A percentile compares a stretch with the other conserved stretches of the same genome.
These are phyloP conservation scores for Carex parvula DNA, from an alignment of 176 grass and related monocot genomes.

Conservation along the genomic window DNA sequence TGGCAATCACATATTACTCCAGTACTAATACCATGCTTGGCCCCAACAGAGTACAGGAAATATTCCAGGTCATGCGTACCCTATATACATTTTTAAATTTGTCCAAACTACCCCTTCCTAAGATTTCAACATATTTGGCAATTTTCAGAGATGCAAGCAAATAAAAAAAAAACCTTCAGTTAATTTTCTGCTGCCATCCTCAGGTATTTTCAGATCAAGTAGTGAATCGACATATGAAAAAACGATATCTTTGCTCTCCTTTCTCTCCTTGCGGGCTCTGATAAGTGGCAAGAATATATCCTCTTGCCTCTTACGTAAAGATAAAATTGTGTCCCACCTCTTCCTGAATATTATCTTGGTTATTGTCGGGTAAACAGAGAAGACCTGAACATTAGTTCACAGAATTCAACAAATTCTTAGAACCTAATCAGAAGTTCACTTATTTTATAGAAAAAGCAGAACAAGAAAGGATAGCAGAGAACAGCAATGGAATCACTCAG, in stretches of 20 bases:
- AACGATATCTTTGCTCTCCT: background rate
- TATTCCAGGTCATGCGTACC: background rate
- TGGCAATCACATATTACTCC: background rate
- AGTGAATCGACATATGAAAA: constrained; percentile 39
- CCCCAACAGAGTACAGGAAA: too few relatives aligned
- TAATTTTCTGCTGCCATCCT: constrained; percentile 28
- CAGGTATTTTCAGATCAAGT: constrained; percentile 17
- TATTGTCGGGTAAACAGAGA: constrained; percentile 35
- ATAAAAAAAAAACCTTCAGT: constrained; percentile 1
- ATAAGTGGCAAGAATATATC: constrained; percentile 42
- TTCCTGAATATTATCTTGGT: constrained; percentile 49
- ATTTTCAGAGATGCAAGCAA: background rate
- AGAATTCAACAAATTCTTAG: background rate
- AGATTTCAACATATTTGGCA: background rate
- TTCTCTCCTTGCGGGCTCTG: background rate
- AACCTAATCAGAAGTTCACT: constrained; percentile 1
- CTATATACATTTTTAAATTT: background rate
- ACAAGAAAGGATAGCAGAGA: background rate
- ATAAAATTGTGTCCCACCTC: constrained; percentile 40
- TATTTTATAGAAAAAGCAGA: background rate
- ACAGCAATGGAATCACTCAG: background rate
- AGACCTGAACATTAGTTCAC: constrained; percentile 30
- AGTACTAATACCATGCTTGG: background rate
- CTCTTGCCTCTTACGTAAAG: constrained; percentile 38
- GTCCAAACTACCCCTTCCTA: background rate